These are phyloP conservation scores for Chlamydomonas reinhardtii DNA, from an alignment of 163 green algal species.

Conservation along the genomic window DNA sequence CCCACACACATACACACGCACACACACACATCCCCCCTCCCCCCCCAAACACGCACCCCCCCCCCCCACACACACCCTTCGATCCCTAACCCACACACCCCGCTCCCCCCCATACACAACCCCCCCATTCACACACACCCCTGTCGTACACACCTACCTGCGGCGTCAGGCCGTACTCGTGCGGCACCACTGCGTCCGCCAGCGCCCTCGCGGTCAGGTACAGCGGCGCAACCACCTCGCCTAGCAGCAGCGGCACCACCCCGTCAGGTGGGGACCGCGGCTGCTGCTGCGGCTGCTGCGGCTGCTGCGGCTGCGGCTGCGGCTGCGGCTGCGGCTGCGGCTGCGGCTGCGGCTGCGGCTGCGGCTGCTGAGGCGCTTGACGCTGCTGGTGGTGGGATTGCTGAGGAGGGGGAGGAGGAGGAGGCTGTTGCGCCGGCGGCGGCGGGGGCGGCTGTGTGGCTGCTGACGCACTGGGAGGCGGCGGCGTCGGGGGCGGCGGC, in stretches of 20 bases:
- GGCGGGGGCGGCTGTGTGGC: not conserved
- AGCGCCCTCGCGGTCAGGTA: constrained; percentile 66
- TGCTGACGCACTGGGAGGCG: not conserved
- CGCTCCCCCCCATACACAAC: no score
- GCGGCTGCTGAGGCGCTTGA: no score
- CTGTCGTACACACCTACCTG: not conserved
- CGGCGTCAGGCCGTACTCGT: constrained; percentile 92
- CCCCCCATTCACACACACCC: no score
- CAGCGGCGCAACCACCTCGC: constrained; percentile 54
- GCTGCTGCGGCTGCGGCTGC: not conserved
- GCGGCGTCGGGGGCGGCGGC: not conserved
- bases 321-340: not conserved
- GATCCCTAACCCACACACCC: no score
- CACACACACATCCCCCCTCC: no score
- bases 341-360: not conserved
- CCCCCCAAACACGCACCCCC: no score
- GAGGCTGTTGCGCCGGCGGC: not conserved
- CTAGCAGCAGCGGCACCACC: not conserved
- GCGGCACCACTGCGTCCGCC: constrained; percentile 89
- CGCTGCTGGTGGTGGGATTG: no score
- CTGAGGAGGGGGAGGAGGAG: no score
- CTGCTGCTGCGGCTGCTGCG: not conserved
- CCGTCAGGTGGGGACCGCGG: not conserved
- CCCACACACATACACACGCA: no score
- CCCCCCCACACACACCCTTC: no score